Evolutionary conservation across 2,329 filamentous ascomycete species (phyloP).

Genomic region (Colletotrichum echinochloae): DNA sequence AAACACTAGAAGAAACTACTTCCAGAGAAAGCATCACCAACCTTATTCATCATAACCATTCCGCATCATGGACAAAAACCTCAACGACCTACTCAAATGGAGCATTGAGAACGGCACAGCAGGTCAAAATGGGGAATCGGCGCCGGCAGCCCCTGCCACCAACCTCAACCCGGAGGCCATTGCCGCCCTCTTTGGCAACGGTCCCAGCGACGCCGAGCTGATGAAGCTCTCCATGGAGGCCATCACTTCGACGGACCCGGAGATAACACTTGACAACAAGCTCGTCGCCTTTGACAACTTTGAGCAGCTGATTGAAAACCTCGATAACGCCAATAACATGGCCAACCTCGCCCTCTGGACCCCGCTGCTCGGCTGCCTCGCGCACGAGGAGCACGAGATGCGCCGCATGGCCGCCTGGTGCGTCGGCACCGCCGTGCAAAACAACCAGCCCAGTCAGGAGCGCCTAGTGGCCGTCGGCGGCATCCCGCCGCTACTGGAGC

Average conservation of each 20-base stretch:
- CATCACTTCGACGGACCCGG: constrained; percentile 71
- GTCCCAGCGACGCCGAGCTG: constrained; percentile 88
- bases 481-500: constrained; percentile 74
- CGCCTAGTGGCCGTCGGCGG: constrained; percentile 72
- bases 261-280: constrained; percentile 79
- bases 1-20: not conserved
- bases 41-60: constrained; percentile 5
- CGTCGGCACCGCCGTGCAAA: constrained; percentile 93
- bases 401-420: constrained; percentile 94
- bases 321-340: constrained; percentile 98
- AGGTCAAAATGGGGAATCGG: constrained; percentile 45
- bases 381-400: constrained; percentile 76
- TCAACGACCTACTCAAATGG: constrained; percentile 87
- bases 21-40: not conserved
- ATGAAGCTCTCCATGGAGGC: constrained; percentile 89
- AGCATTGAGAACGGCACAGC: constrained; percentile 63
- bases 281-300: constrained; percentile 93
- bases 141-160: constrained; percentile 49
- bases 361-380: constrained; percentile 78
- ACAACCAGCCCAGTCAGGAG: constrained; percentile 89
- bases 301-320: constrained; percentile 88
- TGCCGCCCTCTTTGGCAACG: constrained; percentile 82
- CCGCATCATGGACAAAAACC: constrained; percentile 59
- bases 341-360: constrained; percentile 83
- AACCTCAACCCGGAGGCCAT: constrained; percentile 77